Percentiles rank a stretch among this genome's conserved stretches.
These are phyloP conservation scores for Phytophthora colocasiae DNA, from an alignment of 352 stramenopile genomes.

Conservation along the genomic window DNA sequence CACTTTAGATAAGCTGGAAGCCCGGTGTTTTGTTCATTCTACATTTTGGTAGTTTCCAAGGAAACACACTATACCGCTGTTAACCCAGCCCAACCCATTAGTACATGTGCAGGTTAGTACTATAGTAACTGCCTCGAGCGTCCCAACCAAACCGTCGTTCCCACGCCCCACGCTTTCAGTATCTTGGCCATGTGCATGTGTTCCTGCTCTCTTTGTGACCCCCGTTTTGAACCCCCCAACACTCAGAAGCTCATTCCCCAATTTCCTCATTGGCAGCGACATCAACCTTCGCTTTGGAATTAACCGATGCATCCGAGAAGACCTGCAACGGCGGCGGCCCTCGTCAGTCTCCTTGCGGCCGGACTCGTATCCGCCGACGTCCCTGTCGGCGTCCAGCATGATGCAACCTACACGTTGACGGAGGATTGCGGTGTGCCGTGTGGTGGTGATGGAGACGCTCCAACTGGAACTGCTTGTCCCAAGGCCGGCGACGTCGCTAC, in stretches of 20 bases:
- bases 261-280: conserved; percentile 15
- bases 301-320: conserved; percentile 3
- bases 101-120: no score
- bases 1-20: no score
- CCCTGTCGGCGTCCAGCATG: conserved; percentile 21
- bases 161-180: no score
- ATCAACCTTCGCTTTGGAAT: conserved; percentile 10
- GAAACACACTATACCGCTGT: no score
- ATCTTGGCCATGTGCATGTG: no score
- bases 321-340: conserved; percentile 6
- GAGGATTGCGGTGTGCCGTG: conserved; percentile 25
- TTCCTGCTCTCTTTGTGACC: no score
- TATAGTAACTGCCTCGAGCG: no score
- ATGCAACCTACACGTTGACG: conserved; percentile 28
- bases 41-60: no score
- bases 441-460: conserved; percentile 17
- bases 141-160: no score
- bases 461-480: conserved; percentile 15
- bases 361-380: conserved; percentile 20
- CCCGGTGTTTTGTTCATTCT: no score
- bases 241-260: conserved; percentile 9
- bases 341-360: conserved; percentile 15
- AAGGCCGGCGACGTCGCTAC: conserved; percentile 29
- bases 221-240: no score
- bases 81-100: no score